Conservation (phyloP, 306 rosid genomes). For the Oxytropis ochrocephala region DNA sequence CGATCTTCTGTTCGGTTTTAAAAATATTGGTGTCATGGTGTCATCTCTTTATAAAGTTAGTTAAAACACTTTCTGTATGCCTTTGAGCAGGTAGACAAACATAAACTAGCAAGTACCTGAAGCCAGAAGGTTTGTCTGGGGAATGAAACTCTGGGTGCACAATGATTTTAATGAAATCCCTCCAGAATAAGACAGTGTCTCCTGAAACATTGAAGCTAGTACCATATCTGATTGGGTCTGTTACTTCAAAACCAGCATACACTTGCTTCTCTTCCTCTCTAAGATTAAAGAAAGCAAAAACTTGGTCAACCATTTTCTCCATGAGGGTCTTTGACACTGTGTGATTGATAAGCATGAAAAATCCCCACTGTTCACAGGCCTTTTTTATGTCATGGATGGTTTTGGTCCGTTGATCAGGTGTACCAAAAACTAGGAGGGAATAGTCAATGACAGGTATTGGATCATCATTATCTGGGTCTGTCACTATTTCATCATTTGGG, state of each 20-base stretch:
- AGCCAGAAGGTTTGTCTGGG: constrained; percentile 45
- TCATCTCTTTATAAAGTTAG: too few relatives aligned
- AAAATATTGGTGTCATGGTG: too few relatives aligned
- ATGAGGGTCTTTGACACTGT: constrained; percentile 19
- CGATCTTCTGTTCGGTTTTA: too few relatives aligned
- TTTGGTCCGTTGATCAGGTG: constrained; percentile 29
- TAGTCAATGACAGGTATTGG: constrained; percentile 37
- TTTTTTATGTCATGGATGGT: constrained; percentile 22
- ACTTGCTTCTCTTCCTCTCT: constrained; percentile 37
- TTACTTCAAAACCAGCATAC: constrained; percentile 27
- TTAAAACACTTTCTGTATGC: too few relatives aligned
- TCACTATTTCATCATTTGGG: constrained; percentile 20
- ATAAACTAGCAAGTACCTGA: constrained; percentile 29
- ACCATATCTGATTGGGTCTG: constrained; percentile 37
- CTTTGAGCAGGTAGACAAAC: too few relatives aligned
- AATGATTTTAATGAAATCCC: constrained; percentile 52
- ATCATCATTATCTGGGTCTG: constrained; percentile 25
- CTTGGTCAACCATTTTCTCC: constrained; percentile 27
- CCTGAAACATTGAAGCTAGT: constrained; percentile 37
- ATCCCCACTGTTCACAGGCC: constrained; percentile 43
- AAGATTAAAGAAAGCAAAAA: constrained; percentile 29
- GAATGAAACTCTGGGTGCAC: constrained; percentile 50
- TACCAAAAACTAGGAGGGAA: constrained; percentile 17
- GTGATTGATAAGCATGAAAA: constrained; percentile 36
- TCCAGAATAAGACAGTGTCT: constrained; percentile 40